Base-by-base conservation (phyloP, 192 early-diverging fungal genomes). In the Umbelopsis ramanniana region DNA sequence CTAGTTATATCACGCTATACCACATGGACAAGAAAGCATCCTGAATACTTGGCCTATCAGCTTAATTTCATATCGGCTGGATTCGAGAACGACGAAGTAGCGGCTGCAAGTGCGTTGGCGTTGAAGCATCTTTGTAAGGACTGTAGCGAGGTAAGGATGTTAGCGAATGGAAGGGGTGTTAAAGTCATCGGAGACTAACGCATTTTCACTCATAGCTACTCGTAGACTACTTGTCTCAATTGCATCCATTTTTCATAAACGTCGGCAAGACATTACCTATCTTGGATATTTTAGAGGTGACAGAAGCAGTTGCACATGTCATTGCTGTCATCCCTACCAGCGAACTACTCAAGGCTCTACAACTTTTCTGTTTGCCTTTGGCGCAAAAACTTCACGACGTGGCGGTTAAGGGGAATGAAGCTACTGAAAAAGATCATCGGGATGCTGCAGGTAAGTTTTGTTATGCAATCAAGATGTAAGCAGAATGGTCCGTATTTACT, bases 1-100 rank as follows among this genome's bases (percentile, higher is more conserved):
- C 82, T 98, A 22, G 96, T 99, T 9, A 97, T 99, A 76, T 95
- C 94, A 3, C 86, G 96, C 63, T 99, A 99, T 76, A 92, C 97
- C 23, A 86, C 87, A 68, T 99, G 98, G 98, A 97, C 96, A 3
- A 76, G 79, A 26, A 79, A 84, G 50, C 96, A 99, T 75, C 95
- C 96, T 10, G 86, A 94, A 78, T 95, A 91, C 68, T 88, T 99
- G n/a, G 77, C 88, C 37, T 97, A 95, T 78, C 97, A 98, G 84
- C 88, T 99, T 46, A 88, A 84, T 40, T 98, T 91, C 79, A 93
- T 99, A 55, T 91, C 91, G 15, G 84, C 92, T 46, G 97, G 97
- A 22, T 98, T 99, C 71, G 89, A 93, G 63, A 90, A 96, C 69
- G 79, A 84, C 26, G 96, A 98, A 38, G 88, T 91, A 2, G 85